Evolutionary conservation across 176 grass and related monocot species (phyloP), one percentile per base, ranked within the genome.

Genomic region (Zea mays): DNA sequence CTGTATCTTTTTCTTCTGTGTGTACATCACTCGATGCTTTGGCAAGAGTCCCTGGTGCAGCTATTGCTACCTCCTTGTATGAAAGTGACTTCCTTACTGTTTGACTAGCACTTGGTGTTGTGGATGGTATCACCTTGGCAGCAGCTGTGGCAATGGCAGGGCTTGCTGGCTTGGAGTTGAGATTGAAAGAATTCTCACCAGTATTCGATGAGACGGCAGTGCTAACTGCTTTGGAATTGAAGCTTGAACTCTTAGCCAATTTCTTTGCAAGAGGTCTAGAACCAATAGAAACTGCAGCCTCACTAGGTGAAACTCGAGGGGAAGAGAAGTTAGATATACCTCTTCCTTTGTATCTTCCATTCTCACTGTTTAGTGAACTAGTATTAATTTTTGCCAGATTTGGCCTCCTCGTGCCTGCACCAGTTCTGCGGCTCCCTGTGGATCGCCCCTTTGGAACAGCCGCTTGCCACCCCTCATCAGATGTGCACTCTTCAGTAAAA

Each of bases 11-110:
- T 43, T 84, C 87, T 38, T 84, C 77, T 61, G 70, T 62, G n/a
- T 85, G 39, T 54, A 75, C 44, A 79, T 88, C 89, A 82, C 67
- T 89, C 39, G 79, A 59, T n/a, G 85, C 67, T 87, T 92, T 94
- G 63, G 85, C 83, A 79, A 98, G 75, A 88, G 91, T 98, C 81
- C 91, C 95, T 67, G 89, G 95, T 61, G 85, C 87, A 82, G 89
- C 95, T 86, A 94, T 86, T 64, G 95, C 95, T 37, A 98, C 95
- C 85, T 98, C 95, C 83, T 98, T 98, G 82, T 98, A 98, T 77
- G 95, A 98, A 69, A 98, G 87, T 69, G 87, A 67, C 78, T 94
- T 98, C 85, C 91, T 98, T n/a, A 89, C 81, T 49, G 71, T 85
- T 70, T 85, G 82, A 80, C 77, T 73, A 46, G 42, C 63, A 75